Base-by-base conservation (phyloP, 371 early-diverging fungal species). In the Apophysomyces sp. region DNA sequence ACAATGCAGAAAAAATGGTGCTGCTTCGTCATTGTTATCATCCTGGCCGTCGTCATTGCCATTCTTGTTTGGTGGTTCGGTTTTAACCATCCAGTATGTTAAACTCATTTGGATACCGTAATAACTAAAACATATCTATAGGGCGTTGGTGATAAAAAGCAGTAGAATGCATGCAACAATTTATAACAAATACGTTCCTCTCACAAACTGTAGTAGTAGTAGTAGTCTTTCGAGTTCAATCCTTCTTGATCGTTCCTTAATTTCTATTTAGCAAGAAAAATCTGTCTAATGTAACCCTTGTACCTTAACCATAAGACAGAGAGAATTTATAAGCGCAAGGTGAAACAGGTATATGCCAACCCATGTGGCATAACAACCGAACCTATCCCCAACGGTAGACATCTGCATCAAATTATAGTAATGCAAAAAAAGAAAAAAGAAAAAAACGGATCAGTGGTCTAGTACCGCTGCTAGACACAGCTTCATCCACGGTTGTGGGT, bases 1-100 rank as follows among this genome's bases (percentile, higher is more conserved):
- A 7, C 8, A 0, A 31, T 15, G 58, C 67, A 80, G 81, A 84
- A 84, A 80, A 86, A 84, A 71, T 86, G 86, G 86, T 76, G 78
- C 28, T 84, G 85, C 60, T 72, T 86, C 62, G 29, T 73, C 40
- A 74, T 84, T 37, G 55, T 68, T 18, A 73, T 86, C 49, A 73
- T 84, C 34, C 13, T 86, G 11, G 32, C 74, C 4, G 66, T 79
- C 32, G 69, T 82, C 32, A 66, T 77, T 58, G 83, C 73, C 56
- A 62, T 82, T 52, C 59, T 83, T 16, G 63, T 78, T 52, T 78
- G 78, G 78, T 78, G 75, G 74, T 78, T 78, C 61, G 74, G 62
- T 5, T 74, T 78, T 55, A 52, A 67, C 28, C 75, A 74, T 55
- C 49, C 62, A 7, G 49, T 44, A 44, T 11, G 49, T 44, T 21